phyloP scores from a whole-genome alignment of 257 asterid species.

The Solanum dulcamara region DNA sequence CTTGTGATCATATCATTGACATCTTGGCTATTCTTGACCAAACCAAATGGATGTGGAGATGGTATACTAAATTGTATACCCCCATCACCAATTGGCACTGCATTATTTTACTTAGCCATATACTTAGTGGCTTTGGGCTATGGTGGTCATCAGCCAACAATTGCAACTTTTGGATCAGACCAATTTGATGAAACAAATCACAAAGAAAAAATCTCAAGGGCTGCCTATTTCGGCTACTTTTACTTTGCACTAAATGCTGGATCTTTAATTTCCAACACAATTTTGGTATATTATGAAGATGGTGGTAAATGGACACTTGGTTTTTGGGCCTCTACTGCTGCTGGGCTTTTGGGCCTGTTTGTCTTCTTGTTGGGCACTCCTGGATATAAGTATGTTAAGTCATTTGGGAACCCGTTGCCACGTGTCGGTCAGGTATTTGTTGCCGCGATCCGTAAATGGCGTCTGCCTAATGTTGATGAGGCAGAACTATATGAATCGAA shows the following conservation, averaged over 20 bases:
- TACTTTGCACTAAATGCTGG: constrained; percentile 69
- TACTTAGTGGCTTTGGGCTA: constrained; percentile 71
- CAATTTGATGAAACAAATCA: constrained; percentile 44
- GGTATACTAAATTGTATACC: constrained; percentile 19
- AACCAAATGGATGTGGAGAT: constrained; percentile 61
- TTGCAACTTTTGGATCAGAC: constrained; percentile 76
- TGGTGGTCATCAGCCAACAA: constrained; percentile 82
- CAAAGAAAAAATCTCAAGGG: constrained; percentile 16
- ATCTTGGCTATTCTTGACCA: constrained; percentile 43
- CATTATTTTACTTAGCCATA: constrained; percentile 45
- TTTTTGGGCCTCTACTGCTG: constrained; percentile 48
- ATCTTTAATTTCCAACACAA: constrained; percentile 58
- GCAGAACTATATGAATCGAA: constrained; percentile 34
- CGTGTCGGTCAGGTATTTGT: constrained; percentile 54
- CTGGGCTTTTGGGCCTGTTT: constrained; percentile 32
- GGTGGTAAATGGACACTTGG: constrained; percentile 61
- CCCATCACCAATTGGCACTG: constrained; percentile 4
- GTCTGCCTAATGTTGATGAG: neutral
- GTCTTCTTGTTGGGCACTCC: constrained; percentile 34
- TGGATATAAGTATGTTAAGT: constrained; percentile 30
- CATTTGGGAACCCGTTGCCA: constrained; percentile 59
- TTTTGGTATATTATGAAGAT: constrained; percentile 64
- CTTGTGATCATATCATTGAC: constrained; percentile 42
- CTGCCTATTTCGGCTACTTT: constrained; percentile 47
- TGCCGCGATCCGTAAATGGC: constrained; percentile 35